Evolutionary conservation across 2,329 filamentous ascomycete species (phyloP).

Genomic region (Cadophora sp.): DNA sequence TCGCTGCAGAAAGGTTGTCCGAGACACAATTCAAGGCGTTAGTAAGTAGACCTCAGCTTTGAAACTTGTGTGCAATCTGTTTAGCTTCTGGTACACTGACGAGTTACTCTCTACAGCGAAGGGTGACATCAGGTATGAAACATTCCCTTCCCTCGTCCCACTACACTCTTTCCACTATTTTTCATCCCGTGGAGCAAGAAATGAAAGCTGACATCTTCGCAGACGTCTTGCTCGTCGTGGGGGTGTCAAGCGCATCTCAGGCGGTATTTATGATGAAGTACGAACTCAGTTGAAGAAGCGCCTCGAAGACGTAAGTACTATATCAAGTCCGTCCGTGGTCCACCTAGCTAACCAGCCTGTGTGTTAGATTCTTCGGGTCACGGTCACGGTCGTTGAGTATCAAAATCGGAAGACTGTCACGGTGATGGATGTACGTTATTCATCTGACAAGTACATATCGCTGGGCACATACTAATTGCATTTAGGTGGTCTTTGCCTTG

Average conservation of each 20-base stretch:
- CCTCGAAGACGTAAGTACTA: conserved; percentile 52
- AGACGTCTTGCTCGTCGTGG: conserved; percentile 76
- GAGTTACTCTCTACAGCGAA: conserved; percentile 51
- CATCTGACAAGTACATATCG: neutral
- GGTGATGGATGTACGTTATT: conserved; percentile 60
- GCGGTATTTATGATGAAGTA: conserved; percentile 66
- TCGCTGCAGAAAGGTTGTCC: conserved; percentile 52
- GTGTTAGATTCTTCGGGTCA: conserved; percentile 58
- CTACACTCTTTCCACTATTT: neutral
- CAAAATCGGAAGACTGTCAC: conserved; percentile 67
- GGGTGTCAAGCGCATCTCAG: conserved; percentile 77
- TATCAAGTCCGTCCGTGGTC: neutral
- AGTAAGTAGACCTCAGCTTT: conserved; percentile 50
- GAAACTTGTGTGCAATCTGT: neutral
- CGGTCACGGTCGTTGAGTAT: conserved; percentile 59
- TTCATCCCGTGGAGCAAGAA: neutral
- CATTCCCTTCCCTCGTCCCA: neutral
- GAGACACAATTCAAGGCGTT: conserved; percentile 56
- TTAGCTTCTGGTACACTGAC: conserved; percentile 29
- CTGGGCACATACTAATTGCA: conserved; percentile 1
- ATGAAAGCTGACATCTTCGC: conserved; percentile 19
- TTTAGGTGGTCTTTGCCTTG: conserved; percentile 61
- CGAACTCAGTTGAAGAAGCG: conserved; percentile 57
- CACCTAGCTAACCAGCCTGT: conserved; percentile 1
- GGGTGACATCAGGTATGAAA: conserved; percentile 57